A percentile compares a stretch with the other conserved stretches of the same genome.
phyloP scores from a whole-genome alignment of 2,329 filamentous ascomycete species.

The Fusarium miscanthi region DNA sequence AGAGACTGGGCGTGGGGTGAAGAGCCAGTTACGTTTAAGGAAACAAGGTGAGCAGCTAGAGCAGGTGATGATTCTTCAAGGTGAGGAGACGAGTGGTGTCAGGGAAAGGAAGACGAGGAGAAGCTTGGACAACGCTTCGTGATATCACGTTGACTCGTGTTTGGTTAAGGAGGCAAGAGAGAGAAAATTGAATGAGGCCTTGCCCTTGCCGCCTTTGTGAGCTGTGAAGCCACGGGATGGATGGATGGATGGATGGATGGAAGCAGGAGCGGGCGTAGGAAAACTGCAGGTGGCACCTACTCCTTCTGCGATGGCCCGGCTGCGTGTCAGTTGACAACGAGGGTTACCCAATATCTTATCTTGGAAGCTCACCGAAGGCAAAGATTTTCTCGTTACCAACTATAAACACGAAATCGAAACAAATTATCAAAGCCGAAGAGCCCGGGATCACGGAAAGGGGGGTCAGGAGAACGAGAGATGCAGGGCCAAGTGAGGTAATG shows the following conservation, averaged over 20 bases:
- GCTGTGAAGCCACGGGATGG: background rate
- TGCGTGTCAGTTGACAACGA: constrained; percentile 23
- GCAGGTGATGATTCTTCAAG: constrained; percentile 39
- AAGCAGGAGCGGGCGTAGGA: constrained; percentile 17
- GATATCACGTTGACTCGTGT: constrained; percentile 39
- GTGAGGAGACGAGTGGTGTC: constrained; percentile 47
- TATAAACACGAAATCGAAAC: constrained; percentile 29
- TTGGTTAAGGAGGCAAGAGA: constrained; percentile 31
- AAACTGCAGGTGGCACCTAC: constrained; percentile 26
- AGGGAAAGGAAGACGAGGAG: constrained; percentile 2
- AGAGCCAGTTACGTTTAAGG: constrained; percentile 25
- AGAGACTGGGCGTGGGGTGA: constrained; percentile 40
- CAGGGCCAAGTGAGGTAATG: constrained; percentile 28
- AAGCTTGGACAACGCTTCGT: constrained; percentile 8
- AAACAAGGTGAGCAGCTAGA: constrained; percentile 42
- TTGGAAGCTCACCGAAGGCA: background rate
- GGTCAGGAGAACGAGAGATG: constrained; percentile 8
- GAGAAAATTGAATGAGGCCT: constrained; percentile 15
- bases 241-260: constrained; percentile 6
- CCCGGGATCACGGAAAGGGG: constrained; percentile 10
- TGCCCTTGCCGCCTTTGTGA: constrained; percentile 7
- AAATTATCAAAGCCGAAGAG: constrained; percentile 27
- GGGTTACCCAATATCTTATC: constrained; percentile 4
- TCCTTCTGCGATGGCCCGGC: constrained; percentile 8
- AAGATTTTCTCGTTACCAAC: constrained; percentile 15